Conservation (phyloP, 164 flowering plant species). For the Vitis cinerea region DNA sequence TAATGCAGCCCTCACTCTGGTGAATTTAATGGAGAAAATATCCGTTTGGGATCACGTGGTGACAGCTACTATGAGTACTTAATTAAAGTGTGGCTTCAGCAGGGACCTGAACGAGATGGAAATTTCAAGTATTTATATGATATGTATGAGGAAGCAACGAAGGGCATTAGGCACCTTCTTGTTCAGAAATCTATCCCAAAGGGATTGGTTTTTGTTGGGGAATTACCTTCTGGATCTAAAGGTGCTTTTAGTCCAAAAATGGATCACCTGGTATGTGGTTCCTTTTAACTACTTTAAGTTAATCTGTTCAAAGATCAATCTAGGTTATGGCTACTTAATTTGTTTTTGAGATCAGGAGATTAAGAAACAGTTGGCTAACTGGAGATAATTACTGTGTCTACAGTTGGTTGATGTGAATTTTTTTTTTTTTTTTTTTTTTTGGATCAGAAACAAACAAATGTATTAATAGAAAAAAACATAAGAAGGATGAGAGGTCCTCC, state of each 20-base stretch:
- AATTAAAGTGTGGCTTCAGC: constrained; percentile 95
- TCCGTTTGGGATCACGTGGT: constrained; percentile 97
- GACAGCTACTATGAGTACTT: constrained; percentile 98
- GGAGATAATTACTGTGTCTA: not conserved
- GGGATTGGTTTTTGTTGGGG: constrained; percentile 91
- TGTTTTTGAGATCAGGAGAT: not conserved
- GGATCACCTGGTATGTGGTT: constrained; percentile 90
- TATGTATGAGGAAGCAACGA: constrained; percentile 95
- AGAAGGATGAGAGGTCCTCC: no score
- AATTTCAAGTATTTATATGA: constrained; percentile 65
- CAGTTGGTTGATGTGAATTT: no score
- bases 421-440: no score
- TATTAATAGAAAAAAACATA: no score
- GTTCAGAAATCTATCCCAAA: constrained; percentile 80
- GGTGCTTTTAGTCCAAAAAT: constrained; percentile 88
- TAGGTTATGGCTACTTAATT: not conserved
- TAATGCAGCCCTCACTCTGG: constrained; percentile 82
- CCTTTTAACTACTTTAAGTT: not conserved
- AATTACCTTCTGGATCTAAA: constrained; percentile 75
- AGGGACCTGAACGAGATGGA: constrained; percentile 35
- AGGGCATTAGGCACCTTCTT: constrained; percentile 85
- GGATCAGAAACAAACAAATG: no score
- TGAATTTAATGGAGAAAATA: constrained; percentile 85
- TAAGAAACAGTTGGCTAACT: not conserved
- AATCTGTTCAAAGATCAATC: no score